Percentiles rank a stretch among this genome's conserved stretches.
Evolutionary conservation across 2,329 filamentous ascomycete species (phyloP).

Genomic region (Penicillium crustosum): DNA sequence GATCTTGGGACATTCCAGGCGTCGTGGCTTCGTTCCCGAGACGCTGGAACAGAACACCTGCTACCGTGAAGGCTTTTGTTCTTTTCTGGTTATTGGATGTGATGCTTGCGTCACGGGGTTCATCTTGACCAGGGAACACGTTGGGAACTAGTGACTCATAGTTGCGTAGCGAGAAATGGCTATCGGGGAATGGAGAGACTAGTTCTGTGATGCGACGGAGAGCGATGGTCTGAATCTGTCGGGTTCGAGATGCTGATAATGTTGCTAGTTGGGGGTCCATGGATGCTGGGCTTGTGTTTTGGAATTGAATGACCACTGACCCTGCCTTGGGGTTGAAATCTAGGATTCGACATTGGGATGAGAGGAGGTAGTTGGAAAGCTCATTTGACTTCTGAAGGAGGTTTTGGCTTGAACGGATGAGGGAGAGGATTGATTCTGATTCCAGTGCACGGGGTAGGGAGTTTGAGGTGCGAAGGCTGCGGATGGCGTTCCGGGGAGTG

Average conservation of each 20-base stretch:
- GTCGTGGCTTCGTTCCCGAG: conserved; percentile 19
- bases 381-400: conserved; percentile 49
- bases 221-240: conserved; percentile 43
- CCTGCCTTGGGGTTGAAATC: conserved; percentile 38
- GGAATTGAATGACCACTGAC: conserved; percentile 34
- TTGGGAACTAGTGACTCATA: conserved; percentile 42
- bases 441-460: conserved; percentile 69
- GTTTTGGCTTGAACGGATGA: conserved; percentile 56
- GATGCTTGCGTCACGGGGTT: neutral
- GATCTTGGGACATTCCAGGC: neutral
- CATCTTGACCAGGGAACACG: conserved; percentile 40
- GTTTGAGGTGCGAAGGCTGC: conserved; percentile 61
- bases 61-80: conserved; percentile 49
- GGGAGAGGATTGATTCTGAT: conserved; percentile 60
- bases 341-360: conserved; percentile 28
- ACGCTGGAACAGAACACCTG: conserved; percentile 51
- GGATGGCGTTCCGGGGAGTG: conserved; percentile 77
- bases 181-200: conserved; percentile 46
- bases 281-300: conserved; percentile 12
- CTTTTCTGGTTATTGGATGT: conserved; percentile 13
- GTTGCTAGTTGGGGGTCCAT: conserved; percentile 13
- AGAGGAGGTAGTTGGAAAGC: conserved; percentile 57
- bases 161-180: conserved; percentile 45
- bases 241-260: conserved; percentile 9
- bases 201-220: conserved; percentile 52